Evolutionary conservation across 1,284 basidiomycete genomes (phyloP), one percentile per base, ranked within the genome.

Genomic region (Tremellales sp.): DNA sequence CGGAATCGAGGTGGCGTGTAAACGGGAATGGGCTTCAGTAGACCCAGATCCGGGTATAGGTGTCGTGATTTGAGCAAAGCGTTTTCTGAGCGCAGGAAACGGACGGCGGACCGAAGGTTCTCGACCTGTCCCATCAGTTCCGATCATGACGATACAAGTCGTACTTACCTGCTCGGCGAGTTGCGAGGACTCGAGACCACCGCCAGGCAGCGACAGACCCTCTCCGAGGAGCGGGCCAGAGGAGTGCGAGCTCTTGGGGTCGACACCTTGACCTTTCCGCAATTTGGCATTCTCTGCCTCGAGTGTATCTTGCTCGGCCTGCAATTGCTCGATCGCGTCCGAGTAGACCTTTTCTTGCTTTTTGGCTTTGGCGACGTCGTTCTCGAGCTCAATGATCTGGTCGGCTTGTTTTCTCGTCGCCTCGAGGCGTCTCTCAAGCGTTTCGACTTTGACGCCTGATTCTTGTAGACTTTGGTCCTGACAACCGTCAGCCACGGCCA

Each of bases 401-500:
- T 97, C 93, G 1, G 84, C 84, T 60, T 90, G 87, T 67, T 87
- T 89, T 78, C 90, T 92, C 52, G 84, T 85, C 1, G 83, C 81
- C 67, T 97, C 93, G 77, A 94, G 85, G 42, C 91, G 83, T 44
- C 90, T 83, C 67, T 94, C 89, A 80, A 98, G 87, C 7, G 94
- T 81, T 70, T 97, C 90, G 49, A 97, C 88, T 79, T 93, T 97
- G 54, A 97, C 90, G 4, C 78, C 77, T 5, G 84, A 79, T 68
- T 98, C 96, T 72, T 97, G 90, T 44, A 92, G 82, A 31, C 75
- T 82, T 77, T 96, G 89, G 57, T 98, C 94, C 74, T 90, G 84
- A n/a, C 40, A 17, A 40, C 21, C 4, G 48, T 41, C 27, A 55
- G 29, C 15, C 31, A 22, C 19, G 26, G 24, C 1, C 2, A n/a